Base-by-base conservation (phyloP, 1,284 basidiomycete species). In the Gymnopus androsaceus region DNA sequence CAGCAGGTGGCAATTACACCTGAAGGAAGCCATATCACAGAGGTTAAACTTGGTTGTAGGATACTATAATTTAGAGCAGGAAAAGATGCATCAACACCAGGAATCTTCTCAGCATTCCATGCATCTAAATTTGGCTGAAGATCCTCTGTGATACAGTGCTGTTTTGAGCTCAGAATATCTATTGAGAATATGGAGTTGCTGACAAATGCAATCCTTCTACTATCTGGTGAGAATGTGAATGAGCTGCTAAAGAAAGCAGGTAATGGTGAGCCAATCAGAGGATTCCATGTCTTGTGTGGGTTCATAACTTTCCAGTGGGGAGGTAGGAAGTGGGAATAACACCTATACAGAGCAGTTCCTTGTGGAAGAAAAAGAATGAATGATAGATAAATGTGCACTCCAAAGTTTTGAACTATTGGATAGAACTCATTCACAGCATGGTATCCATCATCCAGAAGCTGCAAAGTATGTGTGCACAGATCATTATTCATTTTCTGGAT, bases 401-500 rank as follows among this genome's bases (percentile, higher is more conserved):
- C 48, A 27, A 23, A 28, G 25, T 6, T 11, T 4, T 17, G 33
- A 12, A 50, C 7, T 17, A 50, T 25, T 9, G 34, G 33, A 17
- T 27, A 50, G 12, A 38, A 38, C 2, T 50, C 48, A 38, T 50
- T 50, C 21, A 37, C 48, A n/a, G 48, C 48, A 50, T 50, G 48
- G n/a, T 50, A 50, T 38, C 15, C 34, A 28, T 50, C 48, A 9
- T 27, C 33, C 15, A 50, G 36, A 17, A 50, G 48, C 23, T 30
- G 12, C 1, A 50, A 23, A 4, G 48, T 45, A 27, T 25, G n/a
- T 14, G 3, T 31, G 9, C n/a, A 19, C n/a, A 36, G 23, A 19
- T n/a, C 21, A 7, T 17, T 38, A 9, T 25, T 30, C 17, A 27
- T 4, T 4, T 19, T 15, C 17, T 28, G 28, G 5, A 28, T 30